Base-by-base conservation (phyloP, 139 green algal species). In the Volvox reticuliferus region DNA sequence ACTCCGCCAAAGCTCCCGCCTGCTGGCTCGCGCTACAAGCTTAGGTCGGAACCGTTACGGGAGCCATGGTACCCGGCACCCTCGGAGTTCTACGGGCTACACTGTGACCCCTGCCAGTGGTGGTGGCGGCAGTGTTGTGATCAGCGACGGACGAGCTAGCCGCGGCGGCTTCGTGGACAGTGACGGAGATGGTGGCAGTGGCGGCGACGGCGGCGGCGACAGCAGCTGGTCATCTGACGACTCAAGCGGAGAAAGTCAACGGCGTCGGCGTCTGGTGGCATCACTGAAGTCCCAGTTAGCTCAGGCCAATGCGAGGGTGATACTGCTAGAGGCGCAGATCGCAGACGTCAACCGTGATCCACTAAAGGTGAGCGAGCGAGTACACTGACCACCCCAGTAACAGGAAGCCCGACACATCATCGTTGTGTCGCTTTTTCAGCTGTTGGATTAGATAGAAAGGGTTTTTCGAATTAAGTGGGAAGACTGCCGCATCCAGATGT, bases 181-280 rank as follows among this genome's bases (percentile, higher is more conserved):
- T 55, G 44, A 55, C 44, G 44, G 44, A 55, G 44, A 5, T 55
- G 44, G 5, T 55, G 44, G 44, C 44, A 55, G 44, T 55, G 44
- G 44, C 73, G 73, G 73, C 18, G 20, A 28, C n/a, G 33, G n/a
- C 21, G 32, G 61, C 32, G 77, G 62, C 32, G 77, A 82, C 21
- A 5, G 61, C 77, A 32, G 61, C 17, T 82, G 77, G 77, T 82
- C 77, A 14, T 82, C 77, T 26, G 77, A 82, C 77, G 62, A 32
- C 77, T 82, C 77, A 20, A 20, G 1, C 13, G 77, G 26, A 2
- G 73, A 37, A 36, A 35, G 26, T 32, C n/a, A n/a, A n/a, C n/a
- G n/a, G n/a, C n/a, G n/a, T n/a, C 73, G 77, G 77, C 77, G 33
- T 2, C 33, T 82, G 77, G 33, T 82, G 30, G 77, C 32, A 36